Evolutionary conservation across 768 basidiomycete species (phyloP), one percentile per base, ranked within the genome.

Genomic region (Kwoniella mangroviensis): DNA sequence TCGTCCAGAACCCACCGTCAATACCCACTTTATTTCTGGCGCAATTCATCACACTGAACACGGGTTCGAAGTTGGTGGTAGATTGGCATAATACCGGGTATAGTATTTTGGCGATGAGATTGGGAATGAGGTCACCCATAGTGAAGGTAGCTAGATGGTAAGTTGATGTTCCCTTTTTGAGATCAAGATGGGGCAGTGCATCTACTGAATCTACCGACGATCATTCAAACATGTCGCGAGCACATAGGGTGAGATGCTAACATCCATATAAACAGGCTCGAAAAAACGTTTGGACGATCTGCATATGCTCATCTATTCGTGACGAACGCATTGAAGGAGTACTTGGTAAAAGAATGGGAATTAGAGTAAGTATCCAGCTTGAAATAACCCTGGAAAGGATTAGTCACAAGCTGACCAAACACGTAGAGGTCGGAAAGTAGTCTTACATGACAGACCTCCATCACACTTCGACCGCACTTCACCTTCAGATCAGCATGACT

Each of bases 41-140:
- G 2, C 91, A 92, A 86, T 82, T 94, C 28, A 89, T 90, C 1
- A 87, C 88, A 22, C 79, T 85, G 21, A 76, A 93, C 17, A 87
- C 89, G 19, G 90, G 91, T 3, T 90, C 90, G 73, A 93, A 92
- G 76, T 85, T 99, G 73, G 92, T 99, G 69, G 94, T 99, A 65
- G 97, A 99, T 84, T 99, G 97, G 97, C 97, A 99, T 81, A 99
- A 99, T 82, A 88, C 96, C 26, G 97, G 97, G 19, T 94, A 93
- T 81, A 96, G 90, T 72, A 94, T 98, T 56, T 88, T 99, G 58
- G 91, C 91, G 1, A 83, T 99, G 73, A 90, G 89, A 75, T 84
- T 94, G n/a, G 92, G 93, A 0, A 68, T 85, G 1, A 80, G 82
- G 0, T 92, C 94, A 79, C 81, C 86, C 0, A 86, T 95, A 70